A percentile compares a stretch with the other conserved stretches of the same genome.
These are phyloP conservation scores for Tetrapyrgos nigripes DNA, from an alignment of 1,284 basidiomycete species.

Conservation along the genomic window DNA sequence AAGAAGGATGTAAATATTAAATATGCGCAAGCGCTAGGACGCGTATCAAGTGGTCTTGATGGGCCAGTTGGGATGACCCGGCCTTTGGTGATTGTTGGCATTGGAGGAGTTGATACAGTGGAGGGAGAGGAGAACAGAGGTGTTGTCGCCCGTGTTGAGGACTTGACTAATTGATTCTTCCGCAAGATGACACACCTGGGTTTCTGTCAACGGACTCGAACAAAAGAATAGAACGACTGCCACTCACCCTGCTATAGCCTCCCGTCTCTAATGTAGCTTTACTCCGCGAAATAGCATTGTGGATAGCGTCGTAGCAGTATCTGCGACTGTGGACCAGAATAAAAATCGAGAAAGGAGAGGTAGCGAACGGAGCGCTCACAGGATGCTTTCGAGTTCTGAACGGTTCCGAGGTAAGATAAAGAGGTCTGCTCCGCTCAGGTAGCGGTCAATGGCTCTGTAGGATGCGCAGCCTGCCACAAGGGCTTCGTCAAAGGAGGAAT, in stretches of 20 bases:
- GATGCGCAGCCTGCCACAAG: slow-evolving; percentile 74
- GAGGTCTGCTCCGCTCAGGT: slow-evolving; percentile 66
- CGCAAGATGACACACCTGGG: slow-evolving; percentile 70
- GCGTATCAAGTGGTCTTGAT: slow-evolving; percentile 13
- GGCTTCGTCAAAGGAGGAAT: slow-evolving; percentile 70
- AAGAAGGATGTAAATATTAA: not conserved
- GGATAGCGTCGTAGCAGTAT: slow-evolving; percentile 79
- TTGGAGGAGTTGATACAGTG: slow-evolving; percentile 46
- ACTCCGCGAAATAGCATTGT: slow-evolving; percentile 76
- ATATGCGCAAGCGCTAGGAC: not conserved
- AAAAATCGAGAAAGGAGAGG: slow-evolving; percentile 14
- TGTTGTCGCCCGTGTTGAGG: slow-evolving; percentile 71
- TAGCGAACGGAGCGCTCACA: slow-evolving; percentile 53
- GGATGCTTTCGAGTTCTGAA: slow-evolving; percentile 69
- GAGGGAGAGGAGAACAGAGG: slow-evolving; percentile 63
- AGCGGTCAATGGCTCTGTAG: slow-evolving; percentile 67
- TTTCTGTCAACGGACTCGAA: slow-evolving; percentile 12
- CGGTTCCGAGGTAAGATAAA: slow-evolving; percentile 70
- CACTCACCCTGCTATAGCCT: slow-evolving; percentile 75
- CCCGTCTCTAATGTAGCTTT: slow-evolving; percentile 68
- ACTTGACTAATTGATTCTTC: slow-evolving; percentile 73
- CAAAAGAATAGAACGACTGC: slow-evolving; percentile 6
- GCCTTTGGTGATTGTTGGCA: slow-evolving; percentile 35
- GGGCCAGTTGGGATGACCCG: not conserved
- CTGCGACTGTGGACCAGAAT: slow-evolving; percentile 52